phyloP scores from a whole-genome alignment of 106 monocot species.

The Platanthera zijinensis region DNA sequence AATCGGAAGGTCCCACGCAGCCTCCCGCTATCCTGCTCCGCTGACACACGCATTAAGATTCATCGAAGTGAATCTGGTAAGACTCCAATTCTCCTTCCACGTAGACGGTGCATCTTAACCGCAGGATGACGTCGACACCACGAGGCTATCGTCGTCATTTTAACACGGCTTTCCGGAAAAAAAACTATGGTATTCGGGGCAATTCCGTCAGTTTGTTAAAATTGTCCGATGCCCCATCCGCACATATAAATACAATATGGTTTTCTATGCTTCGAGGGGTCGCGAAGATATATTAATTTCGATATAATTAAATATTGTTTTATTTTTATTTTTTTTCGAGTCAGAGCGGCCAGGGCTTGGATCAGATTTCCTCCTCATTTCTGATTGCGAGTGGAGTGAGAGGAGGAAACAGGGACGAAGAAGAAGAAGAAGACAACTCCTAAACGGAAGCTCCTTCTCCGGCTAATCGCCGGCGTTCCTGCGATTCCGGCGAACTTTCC shows the following conservation, averaged over 20 bases:
- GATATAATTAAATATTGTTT: background rate
- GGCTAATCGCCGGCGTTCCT: background rate
- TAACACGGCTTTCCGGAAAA: conserved; percentile 5
- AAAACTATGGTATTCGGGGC: conserved; percentile 3
- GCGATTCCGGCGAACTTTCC: conserved; percentile 2
- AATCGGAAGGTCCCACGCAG: background rate
- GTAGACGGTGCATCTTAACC: background rate
- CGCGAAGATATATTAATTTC: background rate
- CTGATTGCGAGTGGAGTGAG: conserved; percentile 27
- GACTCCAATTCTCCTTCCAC: background rate
- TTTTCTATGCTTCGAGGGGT: conserved; percentile 33
- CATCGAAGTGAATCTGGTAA: background rate
- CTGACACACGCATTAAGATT: background rate
- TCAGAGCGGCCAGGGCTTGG: conserved; percentile 1
- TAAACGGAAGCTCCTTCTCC: background rate
- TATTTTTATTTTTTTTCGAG: background rate
- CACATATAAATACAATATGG: conserved; percentile 13
- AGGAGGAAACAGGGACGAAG: conserved; percentile 5
- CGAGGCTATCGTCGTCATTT: background rate
- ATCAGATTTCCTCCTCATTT: conserved; percentile 15
- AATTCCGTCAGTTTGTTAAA: conserved; percentile 16
- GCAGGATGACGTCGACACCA: too few relatives aligned
- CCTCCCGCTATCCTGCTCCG: conserved; percentile 1
- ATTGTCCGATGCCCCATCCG: background rate
- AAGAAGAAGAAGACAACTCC: background rate